Conservation (phyloP, 2,329 filamentous ascomycete genomes). For the Zymoseptoria tritici region DNA sequence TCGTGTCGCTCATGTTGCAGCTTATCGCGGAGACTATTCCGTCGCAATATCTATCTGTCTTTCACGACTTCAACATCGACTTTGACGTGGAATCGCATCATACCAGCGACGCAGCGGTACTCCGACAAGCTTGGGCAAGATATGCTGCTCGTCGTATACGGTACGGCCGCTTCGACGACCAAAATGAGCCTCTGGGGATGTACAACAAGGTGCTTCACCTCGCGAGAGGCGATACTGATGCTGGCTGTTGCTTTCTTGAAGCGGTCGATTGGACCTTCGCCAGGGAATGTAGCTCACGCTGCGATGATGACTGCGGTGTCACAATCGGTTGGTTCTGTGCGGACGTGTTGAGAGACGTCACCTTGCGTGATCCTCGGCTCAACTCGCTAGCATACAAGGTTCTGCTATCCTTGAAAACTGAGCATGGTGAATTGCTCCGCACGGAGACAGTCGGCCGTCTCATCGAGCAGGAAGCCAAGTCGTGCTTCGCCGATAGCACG, state of each 20-base stretch:
- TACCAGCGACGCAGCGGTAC: conserved; percentile 1
- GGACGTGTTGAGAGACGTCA: conserved; percentile 1
- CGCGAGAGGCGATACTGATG: conserved; percentile 13
- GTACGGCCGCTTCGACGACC: not conserved
- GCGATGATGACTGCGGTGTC: not conserved
- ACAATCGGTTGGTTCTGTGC: conserved; percentile 4
- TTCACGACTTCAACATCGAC: not conserved
- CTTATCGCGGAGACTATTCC: not conserved
- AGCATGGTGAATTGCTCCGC: not conserved
- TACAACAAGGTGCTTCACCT: conserved; percentile 4
- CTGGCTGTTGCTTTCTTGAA: conserved; percentile 10
- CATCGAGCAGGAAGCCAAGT: not conserved
- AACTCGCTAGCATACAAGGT: conserved; percentile 10
- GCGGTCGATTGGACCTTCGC: conserved; percentile 1
- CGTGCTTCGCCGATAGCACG: not conserved
- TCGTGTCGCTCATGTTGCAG: conserved; percentile 11
- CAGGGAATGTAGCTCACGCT: not conserved
- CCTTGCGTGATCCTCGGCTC: conserved; percentile 4
- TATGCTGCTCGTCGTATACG: conserved; percentile 10
- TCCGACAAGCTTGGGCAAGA: conserved; percentile 15
- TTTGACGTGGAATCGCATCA: not conserved
- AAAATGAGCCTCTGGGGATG: conserved; percentile 1
- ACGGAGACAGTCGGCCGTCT: not conserved
- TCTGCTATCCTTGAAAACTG: conserved; percentile 4
- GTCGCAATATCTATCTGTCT: not conserved